These are phyloP conservation scores for Wickerhamomyces sydowiorum DNA, from an alignment of 805 yeast species.

Conservation along the genomic window DNA sequence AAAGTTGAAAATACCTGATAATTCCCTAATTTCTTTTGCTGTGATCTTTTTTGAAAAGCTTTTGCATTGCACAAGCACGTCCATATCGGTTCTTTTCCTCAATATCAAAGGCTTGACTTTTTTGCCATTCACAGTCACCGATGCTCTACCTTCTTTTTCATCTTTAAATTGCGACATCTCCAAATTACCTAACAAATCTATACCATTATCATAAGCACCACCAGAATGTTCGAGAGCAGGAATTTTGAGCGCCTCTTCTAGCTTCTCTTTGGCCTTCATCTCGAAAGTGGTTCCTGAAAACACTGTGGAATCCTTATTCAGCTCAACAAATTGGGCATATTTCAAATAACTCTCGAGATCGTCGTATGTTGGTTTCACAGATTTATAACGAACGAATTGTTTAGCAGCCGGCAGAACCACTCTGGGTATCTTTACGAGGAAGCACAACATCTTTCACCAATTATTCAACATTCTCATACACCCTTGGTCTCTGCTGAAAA, in stretches of 20 bases:
- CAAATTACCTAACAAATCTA: constrained; percentile 1
- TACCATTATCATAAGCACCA: constrained; percentile 3
- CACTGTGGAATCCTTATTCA: constrained; percentile 29
- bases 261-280: constrained; percentile 32
- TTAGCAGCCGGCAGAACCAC: not conserved
- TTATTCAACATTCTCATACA: too few species aligned
- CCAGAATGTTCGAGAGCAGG: not conserved
- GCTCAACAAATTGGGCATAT: constrained; percentile 19
- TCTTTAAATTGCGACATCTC: constrained; percentile 3
- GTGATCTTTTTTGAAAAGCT: constrained; percentile 38
- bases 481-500: too few species aligned
- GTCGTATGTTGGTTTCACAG: constrained; percentile 7
- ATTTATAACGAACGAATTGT: not conserved
- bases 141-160: not conserved
- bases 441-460: too few species aligned
- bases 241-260: constrained; percentile 22
- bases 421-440: too few species aligned
- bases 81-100: not conserved
- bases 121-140: not conserved
- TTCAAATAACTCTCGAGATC: constrained; percentile 22
- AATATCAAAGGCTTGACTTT: constrained; percentile 23
- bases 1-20: constrained; percentile 43
- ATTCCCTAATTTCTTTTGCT: constrained; percentile 44
- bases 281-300: constrained; percentile 56
- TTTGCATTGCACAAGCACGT: constrained; percentile 15